Conservation (phyloP, 1,139 yeast species). For the Yamadazyma membranifaciens region DNA sequence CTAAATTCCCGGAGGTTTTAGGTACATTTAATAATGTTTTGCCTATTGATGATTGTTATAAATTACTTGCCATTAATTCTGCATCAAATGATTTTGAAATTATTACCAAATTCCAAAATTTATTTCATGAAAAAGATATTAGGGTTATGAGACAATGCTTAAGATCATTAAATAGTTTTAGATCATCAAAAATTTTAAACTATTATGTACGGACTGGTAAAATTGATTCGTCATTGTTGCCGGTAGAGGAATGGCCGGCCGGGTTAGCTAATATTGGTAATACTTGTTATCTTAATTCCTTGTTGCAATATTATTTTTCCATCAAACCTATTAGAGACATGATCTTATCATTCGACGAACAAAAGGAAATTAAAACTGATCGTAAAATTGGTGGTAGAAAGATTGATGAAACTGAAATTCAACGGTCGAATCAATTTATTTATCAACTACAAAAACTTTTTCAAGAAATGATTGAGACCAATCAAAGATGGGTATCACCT, state of each 20-base stretch:
- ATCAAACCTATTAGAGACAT: slow-evolving; percentile 76
- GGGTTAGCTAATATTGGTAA: slow-evolving; percentile 94
- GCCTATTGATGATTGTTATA: slow-evolving; percentile 18
- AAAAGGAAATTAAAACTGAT: slow-evolving; percentile 15
- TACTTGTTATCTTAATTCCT: slow-evolving; percentile 89
- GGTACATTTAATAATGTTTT: slow-evolving; percentile 10
- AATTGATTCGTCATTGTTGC: slow-evolving; percentile 58
- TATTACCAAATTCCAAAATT: slow-evolving; percentile 51
- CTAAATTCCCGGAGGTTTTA: slow-evolving; percentile 36
- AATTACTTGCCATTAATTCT: slow-evolving; percentile 40
- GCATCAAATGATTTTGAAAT: slow-evolving; percentile 56
- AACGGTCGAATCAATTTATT: slow-evolving; percentile 78
- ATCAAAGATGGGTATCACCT: slow-evolving; percentile 71
- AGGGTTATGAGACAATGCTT: slow-evolving; percentile 51
- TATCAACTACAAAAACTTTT: slow-evolving; percentile 70
- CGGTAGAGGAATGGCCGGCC: slow-evolving; percentile 76
- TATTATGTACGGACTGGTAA: slow-evolving; percentile 58
- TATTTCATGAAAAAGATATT: slow-evolving; percentile 35
- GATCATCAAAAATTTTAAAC: slow-evolving; percentile 51
- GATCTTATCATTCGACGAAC: slow-evolving; percentile 53
- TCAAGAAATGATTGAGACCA: slow-evolving; percentile 63
- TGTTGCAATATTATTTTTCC: slow-evolving; percentile 85
- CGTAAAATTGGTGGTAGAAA: slow-evolving; percentile 85
- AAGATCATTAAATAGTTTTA: slow-evolving; percentile 43
- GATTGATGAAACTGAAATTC: slow-evolving; percentile 70